phyloP scores from a whole-genome alignment of 1,284 basidiomycete species.

The Dichomitus squalens region DNA sequence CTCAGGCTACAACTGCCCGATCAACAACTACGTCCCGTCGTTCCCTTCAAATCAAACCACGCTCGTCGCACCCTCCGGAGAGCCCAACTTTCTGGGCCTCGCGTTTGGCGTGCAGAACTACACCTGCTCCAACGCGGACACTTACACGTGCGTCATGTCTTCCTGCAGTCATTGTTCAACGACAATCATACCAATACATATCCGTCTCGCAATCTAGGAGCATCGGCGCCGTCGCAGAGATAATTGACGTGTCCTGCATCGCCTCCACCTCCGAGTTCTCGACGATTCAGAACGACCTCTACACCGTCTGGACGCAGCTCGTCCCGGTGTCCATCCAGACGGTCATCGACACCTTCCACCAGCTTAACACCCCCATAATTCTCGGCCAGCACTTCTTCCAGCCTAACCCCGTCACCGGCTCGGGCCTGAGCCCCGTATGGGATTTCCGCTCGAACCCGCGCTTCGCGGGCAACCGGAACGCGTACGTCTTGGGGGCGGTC shows the following conservation, averaged over 20 bases:
- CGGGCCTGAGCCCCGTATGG: constrained; percentile 56
- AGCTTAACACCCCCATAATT: constrained; percentile 28
- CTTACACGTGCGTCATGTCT: constrained; percentile 37
- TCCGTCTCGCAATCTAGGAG: constrained; percentile 23
- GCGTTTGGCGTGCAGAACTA: constrained; percentile 45
- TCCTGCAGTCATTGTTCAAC: constrained; percentile 2
- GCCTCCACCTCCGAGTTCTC: constrained; percentile 41
- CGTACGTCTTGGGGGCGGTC: constrained; percentile 51
- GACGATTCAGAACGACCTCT: constrained; percentile 44
- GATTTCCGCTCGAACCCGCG: constrained; percentile 50
- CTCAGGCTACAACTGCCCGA: constrained; percentile 23
- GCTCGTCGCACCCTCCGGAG: constrained; percentile 25
- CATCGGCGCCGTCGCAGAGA: constrained; percentile 55
- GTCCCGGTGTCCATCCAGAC: constrained; percentile 37
- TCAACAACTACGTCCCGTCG: constrained; percentile 22
- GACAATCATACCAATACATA: neutral
- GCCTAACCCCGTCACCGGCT: constrained; percentile 43
- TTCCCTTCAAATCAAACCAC: constrained; percentile 30
- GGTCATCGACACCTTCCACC: constrained; percentile 38
- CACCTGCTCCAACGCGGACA: constrained; percentile 39
- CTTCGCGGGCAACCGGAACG: constrained; percentile 43
- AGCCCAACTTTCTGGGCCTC: constrained; percentile 46
- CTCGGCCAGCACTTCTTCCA: constrained; percentile 64
- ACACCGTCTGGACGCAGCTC: constrained; percentile 38
- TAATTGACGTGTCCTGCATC: constrained; percentile 64